Evolutionary conservation across 768 basidiomycete species (phyloP), one percentile per base, ranked within the genome.

Genomic region (Tricholoma saponaceum): DNA sequence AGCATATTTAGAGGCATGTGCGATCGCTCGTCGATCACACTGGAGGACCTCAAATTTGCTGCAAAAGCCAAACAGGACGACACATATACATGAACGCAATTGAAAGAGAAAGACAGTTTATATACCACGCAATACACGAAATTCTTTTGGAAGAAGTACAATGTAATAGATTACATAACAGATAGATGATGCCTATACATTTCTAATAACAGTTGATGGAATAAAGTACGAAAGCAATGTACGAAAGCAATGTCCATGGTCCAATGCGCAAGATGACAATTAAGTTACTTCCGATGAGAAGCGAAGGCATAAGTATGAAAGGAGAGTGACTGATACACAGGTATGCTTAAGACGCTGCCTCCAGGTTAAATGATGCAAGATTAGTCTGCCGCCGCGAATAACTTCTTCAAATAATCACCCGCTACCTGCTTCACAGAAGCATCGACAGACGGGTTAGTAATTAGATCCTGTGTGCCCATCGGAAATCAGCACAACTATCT

Each of bases 1-100:
- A 85, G 90, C 1, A 86, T 92, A 61, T 95, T 95, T 77, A 80
- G 84, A 37, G 83, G 84, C 49, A 95, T 96, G 92, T 94, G 92
- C 65, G 86, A 91, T 26, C 84, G 84, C 57, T 90, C 89, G n/a
- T 82, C 82, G 30, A 90, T 95, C 60, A 78, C 83, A 14, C 67
- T 87, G 10, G 83, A 87, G 35, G 92, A 95, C 68, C 83, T 94
- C 58, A 70, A 68, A 55, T 58, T 75, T 23, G 78, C 76, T 22
- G 59, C 63, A 22, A 78, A 78, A 66, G 59, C 41, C 28, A 25
- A 44, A 25, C 25, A 12, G 14, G 4, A 54, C n/a, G 23, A 25
- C 22, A n/a, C 18, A 37, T 39, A 41, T 4, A 10, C 47, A 50
- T 18, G 28, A 30, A 50, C 8, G 26, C 6, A 30, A 18, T 10